Base-by-base conservation (phyloP, 2,329 filamentous ascomycete genomes). In the Diaporthe capsici region DNA sequence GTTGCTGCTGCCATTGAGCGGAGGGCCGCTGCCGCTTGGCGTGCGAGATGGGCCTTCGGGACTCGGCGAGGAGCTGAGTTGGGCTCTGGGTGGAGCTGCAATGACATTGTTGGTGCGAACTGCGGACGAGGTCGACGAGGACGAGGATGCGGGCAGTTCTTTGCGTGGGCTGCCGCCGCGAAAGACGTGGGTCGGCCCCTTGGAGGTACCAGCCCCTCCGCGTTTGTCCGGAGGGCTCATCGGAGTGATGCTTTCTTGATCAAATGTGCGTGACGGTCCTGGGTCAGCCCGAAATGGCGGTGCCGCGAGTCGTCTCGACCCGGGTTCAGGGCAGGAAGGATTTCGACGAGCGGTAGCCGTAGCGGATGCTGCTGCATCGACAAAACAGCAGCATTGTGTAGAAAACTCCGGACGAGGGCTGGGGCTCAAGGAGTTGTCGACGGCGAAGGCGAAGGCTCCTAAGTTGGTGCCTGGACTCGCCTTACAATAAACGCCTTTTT, bases 191-290 rank as follows among this genome's bases (percentile, higher is more conserved):
- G 72, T 61, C 42, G 51, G 44, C 4, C 71, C 76, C 15, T 67
- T 67, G 31, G 72, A 49, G 67, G 49, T 49, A 55, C 39, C 76
- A 13, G 47, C 25, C 4, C 74, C 72, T 12, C 74, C 74, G n/a
- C 76, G 76, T 31, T 74, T 77, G 76, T 77, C 74, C 20, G 76
- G 51, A 31, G 74, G 58, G 42, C 74, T 77, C 74, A 76, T 77
- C 28, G 53, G 13, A 34, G 34, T 22, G 10, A 17, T n/a, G 10
- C 22, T 13, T n/a, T 47, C 37, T 70, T 51, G 53, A 47, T 7
- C 53, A 72, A 58, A n/a, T 8, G 17, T 34, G 42, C 42, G 25
- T 47, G 60, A 7, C 20, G 25, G 17, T 49, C 25, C 42, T 12
- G 61, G 13, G 42, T 65, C 61, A 42, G 20, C 17, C 61, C 49